Conservation (phyloP, 768 basidiomycete genomes). For the Leccinum broughii region DNA sequence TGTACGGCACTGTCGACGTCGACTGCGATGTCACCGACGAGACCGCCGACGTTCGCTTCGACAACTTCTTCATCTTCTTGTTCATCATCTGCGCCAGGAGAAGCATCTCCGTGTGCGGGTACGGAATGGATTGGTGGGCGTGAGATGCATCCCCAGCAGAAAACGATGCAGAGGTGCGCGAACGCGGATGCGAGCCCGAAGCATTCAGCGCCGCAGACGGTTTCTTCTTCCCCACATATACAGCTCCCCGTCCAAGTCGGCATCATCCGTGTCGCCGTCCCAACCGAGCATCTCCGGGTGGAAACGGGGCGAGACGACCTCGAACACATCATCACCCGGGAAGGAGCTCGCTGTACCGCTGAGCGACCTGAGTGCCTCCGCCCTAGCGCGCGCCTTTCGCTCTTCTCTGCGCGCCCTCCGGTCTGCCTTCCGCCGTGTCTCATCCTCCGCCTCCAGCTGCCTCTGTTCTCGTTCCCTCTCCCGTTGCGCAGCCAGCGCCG, state of each 20-base stretch:
- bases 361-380: constrained; percentile 33
- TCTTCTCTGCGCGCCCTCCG: constrained; percentile 46
- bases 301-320: neutral
- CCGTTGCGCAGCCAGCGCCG: constrained; percentile 29
- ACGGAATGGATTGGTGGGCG: constrained; percentile 27
- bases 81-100: constrained; percentile 19
- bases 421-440: constrained; percentile 48
- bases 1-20: constrained; percentile 44
- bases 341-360: constrained; percentile 24
- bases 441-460: constrained; percentile 36
- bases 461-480: constrained; percentile 27
- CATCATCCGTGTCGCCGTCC: constrained; percentile 42
- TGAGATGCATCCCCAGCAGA: constrained; percentile 36
- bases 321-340: constrained; percentile 44
- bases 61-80: constrained; percentile 1
- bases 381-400: constrained; percentile 44
- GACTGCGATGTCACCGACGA: constrained; percentile 49
- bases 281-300: constrained; percentile 13
- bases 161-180: constrained; percentile 56
- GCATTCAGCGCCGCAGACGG: constrained; percentile 35
- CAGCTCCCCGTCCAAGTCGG: constrained; percentile 52
- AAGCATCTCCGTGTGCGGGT: constrained; percentile 30
- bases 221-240: constrained; percentile 21
- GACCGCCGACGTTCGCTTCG: constrained; percentile 36
- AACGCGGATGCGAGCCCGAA: constrained; percentile 56